Evolutionary conservation across 345 rosid species (phyloP).

Genomic region (Physaria fendleri): DNA sequence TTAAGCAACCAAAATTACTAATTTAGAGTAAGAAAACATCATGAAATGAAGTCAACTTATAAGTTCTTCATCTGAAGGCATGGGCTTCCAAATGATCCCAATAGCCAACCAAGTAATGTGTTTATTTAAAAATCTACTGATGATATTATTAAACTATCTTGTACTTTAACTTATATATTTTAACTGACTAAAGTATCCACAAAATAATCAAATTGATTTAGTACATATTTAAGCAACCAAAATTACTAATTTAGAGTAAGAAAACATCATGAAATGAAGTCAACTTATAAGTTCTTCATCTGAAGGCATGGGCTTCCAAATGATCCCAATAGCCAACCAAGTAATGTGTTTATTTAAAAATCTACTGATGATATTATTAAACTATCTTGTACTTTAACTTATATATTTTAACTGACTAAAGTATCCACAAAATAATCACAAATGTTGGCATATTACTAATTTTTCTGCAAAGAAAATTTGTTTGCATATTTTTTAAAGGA

Average conservation of each 20-base stretch:
- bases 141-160: not conserved
- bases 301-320: not conserved
- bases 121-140: not conserved
- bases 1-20: not conserved
- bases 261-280: constrained; percentile 6
- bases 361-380: not conserved
- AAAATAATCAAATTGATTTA: too few relatives aligned
- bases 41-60: not conserved
- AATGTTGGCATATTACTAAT: too few relatives aligned
- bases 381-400: not conserved
- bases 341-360: not conserved
- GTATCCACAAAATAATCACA: too few relatives aligned
- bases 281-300: not conserved
- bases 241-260: not conserved
- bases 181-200: too few relatives aligned
- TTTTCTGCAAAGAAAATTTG: too few relatives aligned
- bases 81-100: not conserved
- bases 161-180: not conserved
- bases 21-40: not conserved
- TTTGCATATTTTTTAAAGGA: too few relatives aligned
- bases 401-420: too few relatives aligned
- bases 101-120: constrained; percentile 7
- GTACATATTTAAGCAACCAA: constrained; percentile 1
- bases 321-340: constrained; percentile 14
- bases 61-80: not conserved